Evolutionary conservation across 2,329 filamentous ascomycete species (phyloP).

Genomic region (Fusarium compactum): DNA sequence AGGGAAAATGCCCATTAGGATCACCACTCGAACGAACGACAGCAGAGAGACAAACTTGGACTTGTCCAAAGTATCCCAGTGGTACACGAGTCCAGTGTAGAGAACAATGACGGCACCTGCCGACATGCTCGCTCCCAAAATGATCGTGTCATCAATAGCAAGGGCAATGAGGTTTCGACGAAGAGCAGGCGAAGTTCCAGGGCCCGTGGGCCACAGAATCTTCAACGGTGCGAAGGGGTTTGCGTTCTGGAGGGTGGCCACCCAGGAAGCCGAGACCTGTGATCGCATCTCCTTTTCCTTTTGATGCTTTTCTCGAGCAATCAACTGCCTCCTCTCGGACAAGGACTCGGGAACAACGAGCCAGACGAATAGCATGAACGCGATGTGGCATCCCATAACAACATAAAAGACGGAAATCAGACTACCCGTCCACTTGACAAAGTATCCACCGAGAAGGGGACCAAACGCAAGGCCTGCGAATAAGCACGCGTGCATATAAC

Average conservation of each 20-base stretch:
- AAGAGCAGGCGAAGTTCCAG: slow-evolving; percentile 68
- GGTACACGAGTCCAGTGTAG: slow-evolving; percentile 83
- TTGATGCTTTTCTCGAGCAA: slow-evolving; percentile 76
- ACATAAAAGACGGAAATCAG: slow-evolving; percentile 88
- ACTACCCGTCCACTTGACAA: slow-evolving; percentile 80
- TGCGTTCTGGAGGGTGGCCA: slow-evolving; percentile 56
- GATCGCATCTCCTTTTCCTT: slow-evolving; percentile 57
- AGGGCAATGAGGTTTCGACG: slow-evolving; percentile 86
- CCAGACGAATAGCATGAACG: slow-evolving; percentile 79
- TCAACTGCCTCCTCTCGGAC: slow-evolving; percentile 75
- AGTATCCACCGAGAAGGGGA: slow-evolving; percentile 81
- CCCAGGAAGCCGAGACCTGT: slow-evolving; percentile 42
- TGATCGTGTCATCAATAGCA: slow-evolving; percentile 81
- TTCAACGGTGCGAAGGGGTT: slow-evolving; percentile 83
- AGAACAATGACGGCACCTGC: slow-evolving; percentile 84
- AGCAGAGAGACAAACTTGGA: slow-evolving; percentile 85
- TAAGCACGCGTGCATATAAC: slow-evolving; percentile 88
- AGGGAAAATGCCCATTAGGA: slow-evolving; percentile 81
- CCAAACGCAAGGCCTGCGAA: slow-evolving; percentile 91
- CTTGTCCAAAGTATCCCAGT: slow-evolving; percentile 84
- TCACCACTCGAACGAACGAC: slow-evolving; percentile 80
- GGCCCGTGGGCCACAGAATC: slow-evolving; percentile 80
- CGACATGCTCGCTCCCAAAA: slow-evolving; percentile 86
- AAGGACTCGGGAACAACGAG: slow-evolving; percentile 87
- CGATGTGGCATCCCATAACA: slow-evolving; percentile 75